Conservation (phyloP, 2,329 filamentous ascomycete species). For the Coniella vitis region DNA sequence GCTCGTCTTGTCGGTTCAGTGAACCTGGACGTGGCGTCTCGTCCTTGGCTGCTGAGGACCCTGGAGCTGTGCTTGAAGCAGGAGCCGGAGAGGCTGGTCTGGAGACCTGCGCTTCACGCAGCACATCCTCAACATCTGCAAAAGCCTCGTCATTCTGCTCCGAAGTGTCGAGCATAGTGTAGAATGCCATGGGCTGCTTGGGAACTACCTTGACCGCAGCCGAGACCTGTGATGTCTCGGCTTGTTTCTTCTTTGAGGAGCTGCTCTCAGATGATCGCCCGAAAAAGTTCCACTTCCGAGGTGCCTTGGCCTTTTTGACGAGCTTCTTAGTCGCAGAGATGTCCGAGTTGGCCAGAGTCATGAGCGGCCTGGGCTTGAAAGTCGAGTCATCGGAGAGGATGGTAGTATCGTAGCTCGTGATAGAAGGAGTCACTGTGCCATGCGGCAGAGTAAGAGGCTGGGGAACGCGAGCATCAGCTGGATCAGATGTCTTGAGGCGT, state of each 20-base stretch:
- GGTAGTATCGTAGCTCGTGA: conserved; percentile 51
- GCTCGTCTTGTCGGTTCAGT: not conserved
- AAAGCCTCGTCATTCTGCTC: conserved; percentile 40
- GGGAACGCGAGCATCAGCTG: conserved; percentile 39
- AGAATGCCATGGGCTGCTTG: conserved; percentile 50
- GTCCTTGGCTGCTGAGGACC: not conserved
- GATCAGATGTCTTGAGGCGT: conserved; percentile 39
- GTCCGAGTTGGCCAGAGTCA: conserved; percentile 23
- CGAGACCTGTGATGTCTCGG: conserved; percentile 33
- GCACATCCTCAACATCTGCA: conserved; percentile 38
- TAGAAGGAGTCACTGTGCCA: conserved; percentile 36
- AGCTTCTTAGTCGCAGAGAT: conserved; percentile 43
- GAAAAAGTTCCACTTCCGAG: conserved; percentile 59
- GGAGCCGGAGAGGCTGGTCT: conserved; percentile 9
- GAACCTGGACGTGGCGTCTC: not conserved
- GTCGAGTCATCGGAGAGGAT: conserved; percentile 52
- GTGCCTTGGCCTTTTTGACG: conserved; percentile 47
- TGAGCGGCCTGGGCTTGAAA: conserved; percentile 31
- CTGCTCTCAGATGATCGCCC: conserved; percentile 44
- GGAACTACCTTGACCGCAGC: conserved; percentile 42
- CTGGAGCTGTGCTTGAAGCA: conserved; percentile 1
- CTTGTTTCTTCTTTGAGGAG: conserved; percentile 29
- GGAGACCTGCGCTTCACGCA: conserved; percentile 42
- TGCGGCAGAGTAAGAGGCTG: conserved; percentile 43
- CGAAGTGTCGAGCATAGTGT: conserved; percentile 54